Evolutionary conservation across 148 eudicot genomes (phyloP).

Genomic region (Rhododendron mucronatum): DNA sequence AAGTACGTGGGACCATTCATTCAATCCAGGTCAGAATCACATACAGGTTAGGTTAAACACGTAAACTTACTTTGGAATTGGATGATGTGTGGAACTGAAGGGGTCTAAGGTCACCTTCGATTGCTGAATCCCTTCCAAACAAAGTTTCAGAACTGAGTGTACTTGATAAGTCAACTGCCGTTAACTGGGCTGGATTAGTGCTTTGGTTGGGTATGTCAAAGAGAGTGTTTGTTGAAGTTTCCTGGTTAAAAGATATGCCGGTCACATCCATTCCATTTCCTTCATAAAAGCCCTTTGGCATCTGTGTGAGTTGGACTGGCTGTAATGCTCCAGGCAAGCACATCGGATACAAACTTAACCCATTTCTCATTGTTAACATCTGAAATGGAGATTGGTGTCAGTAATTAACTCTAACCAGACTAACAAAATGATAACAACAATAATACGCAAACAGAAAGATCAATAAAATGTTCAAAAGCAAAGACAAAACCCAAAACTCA

Average conservation of each 20-base stretch:
- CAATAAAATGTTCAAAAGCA: neutral
- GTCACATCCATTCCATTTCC: conserved; percentile 22
- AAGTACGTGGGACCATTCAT: neutral
- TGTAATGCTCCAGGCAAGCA: conserved; percentile 52
- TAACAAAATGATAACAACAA: neutral
- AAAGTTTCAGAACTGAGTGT: conserved; percentile 22
- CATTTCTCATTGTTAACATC: conserved; percentile 88
- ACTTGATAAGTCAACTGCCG: conserved; percentile 24
- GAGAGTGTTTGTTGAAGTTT: conserved; percentile 16
- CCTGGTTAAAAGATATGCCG: conserved; percentile 21
- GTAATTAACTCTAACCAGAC: neutral
- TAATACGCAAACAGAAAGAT: neutral
- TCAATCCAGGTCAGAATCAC: neutral
- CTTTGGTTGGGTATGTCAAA: conserved; percentile 28
- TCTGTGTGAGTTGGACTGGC: conserved; percentile 46
- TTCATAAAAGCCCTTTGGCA: conserved; percentile 37
- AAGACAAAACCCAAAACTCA: neutral
- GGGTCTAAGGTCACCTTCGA: conserved; percentile 22
- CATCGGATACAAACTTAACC: conserved; percentile 67
- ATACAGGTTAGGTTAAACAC: neutral
- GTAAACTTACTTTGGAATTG: conserved; percentile 33
- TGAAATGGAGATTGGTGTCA: conserved; percentile 17
- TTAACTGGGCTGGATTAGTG: conserved; percentile 23
- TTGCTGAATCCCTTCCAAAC: conserved; percentile 30
- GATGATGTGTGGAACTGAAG: conserved; percentile 27